These are phyloP conservation scores for Monosporascus sp. DNA, from an alignment of 2,329 filamentous ascomycete species.

Conservation along the genomic window DNA sequence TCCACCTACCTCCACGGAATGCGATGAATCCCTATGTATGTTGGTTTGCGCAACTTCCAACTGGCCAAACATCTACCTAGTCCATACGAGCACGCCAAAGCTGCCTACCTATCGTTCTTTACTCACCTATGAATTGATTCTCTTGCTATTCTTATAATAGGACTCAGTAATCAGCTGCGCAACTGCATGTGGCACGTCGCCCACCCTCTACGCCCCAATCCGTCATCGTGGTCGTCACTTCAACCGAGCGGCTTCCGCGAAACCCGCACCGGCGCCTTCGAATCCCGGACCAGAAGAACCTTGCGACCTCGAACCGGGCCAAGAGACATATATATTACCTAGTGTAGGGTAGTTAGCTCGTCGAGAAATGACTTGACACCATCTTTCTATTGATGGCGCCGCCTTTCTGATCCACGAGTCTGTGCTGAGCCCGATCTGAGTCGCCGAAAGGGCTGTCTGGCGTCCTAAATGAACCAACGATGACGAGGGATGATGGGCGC, in stretches of 20 bases:
- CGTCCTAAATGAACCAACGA: constrained; percentile 37
- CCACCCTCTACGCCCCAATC: no score
- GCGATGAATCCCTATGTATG: neutral
- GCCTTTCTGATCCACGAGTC: constrained; percentile 12
- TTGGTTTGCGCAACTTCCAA: neutral
- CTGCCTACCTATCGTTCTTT: neutral
- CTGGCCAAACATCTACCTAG: neutral
- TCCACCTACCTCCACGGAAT: neutral
- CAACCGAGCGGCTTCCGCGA: neutral
- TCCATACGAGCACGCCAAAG: neutral
- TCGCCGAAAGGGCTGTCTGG: neutral
- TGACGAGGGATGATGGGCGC: constrained; percentile 66
- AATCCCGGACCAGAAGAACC: neutral
- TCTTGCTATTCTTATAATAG: neutral
- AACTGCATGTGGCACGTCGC: neutral
- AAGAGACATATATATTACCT: neutral
- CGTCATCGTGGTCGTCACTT: no score
- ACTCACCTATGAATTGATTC: neutral
- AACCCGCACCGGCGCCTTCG: neutral
- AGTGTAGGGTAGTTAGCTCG: neutral
- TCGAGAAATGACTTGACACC: constrained; percentile 14
- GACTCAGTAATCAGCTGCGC: neutral
- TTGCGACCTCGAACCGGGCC: no score
- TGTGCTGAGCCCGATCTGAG: neutral
- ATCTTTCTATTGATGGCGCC: constrained; percentile 22